Evolutionary conservation across 306 rosid genomes (phyloP).

Genomic region (Dryas octopetala): DNA sequence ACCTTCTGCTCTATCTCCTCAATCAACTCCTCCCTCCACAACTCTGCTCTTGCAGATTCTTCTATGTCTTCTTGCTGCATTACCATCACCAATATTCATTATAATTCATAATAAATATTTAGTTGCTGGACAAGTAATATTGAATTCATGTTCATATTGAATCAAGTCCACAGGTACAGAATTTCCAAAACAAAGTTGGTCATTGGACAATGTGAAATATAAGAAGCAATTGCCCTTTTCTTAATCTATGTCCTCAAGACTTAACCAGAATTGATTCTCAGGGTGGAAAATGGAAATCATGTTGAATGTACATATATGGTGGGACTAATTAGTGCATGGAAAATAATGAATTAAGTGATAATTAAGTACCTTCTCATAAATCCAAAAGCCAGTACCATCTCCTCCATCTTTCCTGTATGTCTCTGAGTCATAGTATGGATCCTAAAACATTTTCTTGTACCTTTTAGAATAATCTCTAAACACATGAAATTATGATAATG

Average conservation of each 20-base stretch:
- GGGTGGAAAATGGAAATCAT: not conserved
- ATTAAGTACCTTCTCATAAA: constrained; percentile 74
- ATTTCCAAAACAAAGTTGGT: not conserved
- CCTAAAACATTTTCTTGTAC: constrained; percentile 42
- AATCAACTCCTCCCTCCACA: constrained; percentile 80
- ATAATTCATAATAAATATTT: not conserved
- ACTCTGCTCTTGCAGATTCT: constrained; percentile 71
- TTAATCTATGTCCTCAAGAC: not conserved
- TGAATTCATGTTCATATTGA: not conserved
- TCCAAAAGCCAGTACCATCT: constrained; percentile 88
- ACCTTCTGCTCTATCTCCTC: constrained; percentile 89
- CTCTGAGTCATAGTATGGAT: constrained; percentile 85
- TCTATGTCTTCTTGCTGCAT: constrained; percentile 82
- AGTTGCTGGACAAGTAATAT: not conserved
- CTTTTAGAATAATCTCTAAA: not conserved
- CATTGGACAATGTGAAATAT: not conserved
- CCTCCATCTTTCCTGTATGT: constrained; percentile 82
- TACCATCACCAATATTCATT: not conserved
- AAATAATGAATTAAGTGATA: not conserved
- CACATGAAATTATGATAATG: not conserved
- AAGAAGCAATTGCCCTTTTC: not conserved
- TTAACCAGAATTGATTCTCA: too few relatives aligned
- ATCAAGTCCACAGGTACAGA: not conserved
- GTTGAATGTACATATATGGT: not conserved
- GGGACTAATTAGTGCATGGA: not conserved